These are phyloP conservation scores for Durotheca rogersii DNA, from an alignment of 495 filamentous ascomycete genomes.

Conservation along the genomic window DNA sequence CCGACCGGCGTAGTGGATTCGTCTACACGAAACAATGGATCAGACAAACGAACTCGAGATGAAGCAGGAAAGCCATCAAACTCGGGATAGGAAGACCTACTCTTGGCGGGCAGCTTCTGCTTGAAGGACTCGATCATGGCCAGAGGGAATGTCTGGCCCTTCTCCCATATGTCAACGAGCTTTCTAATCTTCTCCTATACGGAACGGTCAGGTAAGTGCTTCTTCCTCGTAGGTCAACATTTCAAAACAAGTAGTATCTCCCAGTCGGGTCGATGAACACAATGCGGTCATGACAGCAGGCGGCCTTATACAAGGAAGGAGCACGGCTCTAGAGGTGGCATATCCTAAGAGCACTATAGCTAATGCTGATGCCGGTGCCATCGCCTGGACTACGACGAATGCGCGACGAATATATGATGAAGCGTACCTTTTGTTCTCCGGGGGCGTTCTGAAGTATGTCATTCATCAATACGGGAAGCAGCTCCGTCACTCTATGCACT, in stretches of 20 bases:
- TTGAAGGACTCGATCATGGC: slow-evolving; percentile 83
- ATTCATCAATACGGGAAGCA: slow-evolving; percentile 91
- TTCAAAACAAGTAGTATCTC: slow-evolving; percentile 7
- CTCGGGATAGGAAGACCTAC: slow-evolving; percentile 57
- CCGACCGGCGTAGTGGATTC: slow-evolving; percentile 80
- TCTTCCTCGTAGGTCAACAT: slow-evolving; percentile 31
- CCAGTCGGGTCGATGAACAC: slow-evolving; percentile 7
- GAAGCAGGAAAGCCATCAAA: slow-evolving; percentile 15
- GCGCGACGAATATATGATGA: slow-evolving; percentile 37
- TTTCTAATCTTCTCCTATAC: slow-evolving; percentile 94
- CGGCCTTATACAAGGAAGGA: slow-evolving; percentile 16
- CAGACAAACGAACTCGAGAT: slow-evolving; percentile 30
- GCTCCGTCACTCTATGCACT: slow-evolving; percentile 93
- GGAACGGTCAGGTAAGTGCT: slow-evolving; percentile 43
- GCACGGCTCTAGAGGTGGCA: slow-evolving; percentile 36
- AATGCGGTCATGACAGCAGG: slow-evolving; percentile 1
- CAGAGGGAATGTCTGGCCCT: slow-evolving; percentile 84
- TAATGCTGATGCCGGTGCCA: slow-evolving; percentile 31
- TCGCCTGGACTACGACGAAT: slow-evolving; percentile 36
- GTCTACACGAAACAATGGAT: slow-evolving; percentile 50
- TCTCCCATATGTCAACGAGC: slow-evolving; percentile 97
- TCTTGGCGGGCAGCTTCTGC: slow-evolving; percentile 62
- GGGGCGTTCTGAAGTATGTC: slow-evolving; percentile 88
- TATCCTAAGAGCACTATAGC: slow-evolving; percentile 35
- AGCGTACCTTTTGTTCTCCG: slow-evolving; percentile 97